phyloP scores from a whole-genome alignment of 108 stramenopile species.

The Skeletonema grethae region DNA sequence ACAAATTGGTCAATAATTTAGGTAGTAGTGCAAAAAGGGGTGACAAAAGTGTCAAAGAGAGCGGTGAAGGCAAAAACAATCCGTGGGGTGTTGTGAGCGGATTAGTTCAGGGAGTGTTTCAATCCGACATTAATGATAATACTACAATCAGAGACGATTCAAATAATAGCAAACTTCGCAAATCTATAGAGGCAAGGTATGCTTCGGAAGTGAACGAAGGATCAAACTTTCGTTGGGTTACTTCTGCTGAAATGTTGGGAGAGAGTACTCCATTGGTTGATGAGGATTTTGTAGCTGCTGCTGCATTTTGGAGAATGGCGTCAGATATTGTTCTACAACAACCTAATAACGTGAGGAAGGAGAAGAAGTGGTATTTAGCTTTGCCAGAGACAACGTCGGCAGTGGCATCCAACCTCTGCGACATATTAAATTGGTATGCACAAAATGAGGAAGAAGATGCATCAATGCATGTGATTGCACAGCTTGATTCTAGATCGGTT shows the following conservation, averaged over 20 bases:
- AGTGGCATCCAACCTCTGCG: conserved; percentile 39
- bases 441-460: not conserved
- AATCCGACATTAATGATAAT: not conserved
- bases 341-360: not conserved
- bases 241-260: not conserved
- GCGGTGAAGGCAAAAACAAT: conserved; percentile 16
- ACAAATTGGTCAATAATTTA: conserved; percentile 18
- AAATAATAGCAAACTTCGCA: conserved; percentile 6
- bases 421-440: conserved; percentile 49
- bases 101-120: conserved; percentile 1
- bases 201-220: conserved; percentile 1
- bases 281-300: conserved; percentile 44
- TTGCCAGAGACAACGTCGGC: conserved; percentile 35
- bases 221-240: conserved; percentile 1
- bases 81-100: conserved; percentile 30
- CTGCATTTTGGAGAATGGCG: conserved; percentile 48
- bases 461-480: conserved; percentile 21
- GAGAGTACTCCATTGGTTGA: conserved; percentile 1
- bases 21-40: not conserved
- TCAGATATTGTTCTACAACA: conserved; percentile 22
- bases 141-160: not conserved
- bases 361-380: conserved; percentile 27
- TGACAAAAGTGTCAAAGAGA: conserved; percentile 3
- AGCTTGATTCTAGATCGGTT: conserved; percentile 39
- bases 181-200: conserved; percentile 13